A percentile compares a stretch with the other conserved stretches of the same genome.
Evolutionary conservation across 1,284 basidiomycete genomes (phyloP).

Genomic region (Apiotrichum sp.): DNA sequence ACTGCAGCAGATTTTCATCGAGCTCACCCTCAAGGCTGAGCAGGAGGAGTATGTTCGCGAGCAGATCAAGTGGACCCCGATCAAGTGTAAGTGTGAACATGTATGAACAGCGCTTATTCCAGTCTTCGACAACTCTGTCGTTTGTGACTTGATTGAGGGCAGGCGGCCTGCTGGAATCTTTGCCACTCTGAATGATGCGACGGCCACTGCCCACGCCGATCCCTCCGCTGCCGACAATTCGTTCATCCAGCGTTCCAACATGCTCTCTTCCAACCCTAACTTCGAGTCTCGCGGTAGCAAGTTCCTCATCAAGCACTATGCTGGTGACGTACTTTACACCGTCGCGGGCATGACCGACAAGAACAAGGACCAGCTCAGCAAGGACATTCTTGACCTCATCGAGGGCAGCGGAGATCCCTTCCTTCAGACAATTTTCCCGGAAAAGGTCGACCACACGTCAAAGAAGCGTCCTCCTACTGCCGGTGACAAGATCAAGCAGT

Average conservation of each 20-base stretch:
- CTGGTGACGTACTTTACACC: slow-evolving; percentile 98
- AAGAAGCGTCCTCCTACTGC: slow-evolving; percentile 98
- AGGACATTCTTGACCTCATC: slow-evolving; percentile 88
- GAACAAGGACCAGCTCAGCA: slow-evolving; percentile 96
- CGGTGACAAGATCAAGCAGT: slow-evolving; percentile 93
- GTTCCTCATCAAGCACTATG: slow-evolving; percentile 89
- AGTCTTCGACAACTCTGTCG: slow-evolving; percentile 57
- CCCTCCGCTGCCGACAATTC: slow-evolving; percentile 94
- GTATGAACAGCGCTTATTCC: background rate
- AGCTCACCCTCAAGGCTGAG: slow-evolving; percentile 96
- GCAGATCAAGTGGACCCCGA: slow-evolving; percentile 98
- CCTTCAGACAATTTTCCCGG: slow-evolving; percentile 84
- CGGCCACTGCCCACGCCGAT: slow-evolving; percentile 96
- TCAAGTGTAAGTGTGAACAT: slow-evolving; percentile 58
- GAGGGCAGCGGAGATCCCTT: slow-evolving; percentile 74
- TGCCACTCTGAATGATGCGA: slow-evolving; percentile 95
- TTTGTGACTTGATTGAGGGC: slow-evolving; percentile 97
- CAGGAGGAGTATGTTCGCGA: slow-evolving; percentile 99
- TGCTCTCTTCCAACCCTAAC: slow-evolving; percentile 74
- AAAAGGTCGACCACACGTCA: slow-evolving; percentile 89
- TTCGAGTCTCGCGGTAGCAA: slow-evolving; percentile 87
- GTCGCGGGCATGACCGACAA: slow-evolving; percentile 98
- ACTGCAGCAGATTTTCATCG: slow-evolving; percentile 98
- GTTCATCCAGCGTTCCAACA: slow-evolving; percentile 85
- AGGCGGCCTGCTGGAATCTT: slow-evolving; percentile 94